Evolutionary conservation across 495 filamentous ascomycete species (phyloP).

Genomic region (Penicillium goetzii): DNA sequence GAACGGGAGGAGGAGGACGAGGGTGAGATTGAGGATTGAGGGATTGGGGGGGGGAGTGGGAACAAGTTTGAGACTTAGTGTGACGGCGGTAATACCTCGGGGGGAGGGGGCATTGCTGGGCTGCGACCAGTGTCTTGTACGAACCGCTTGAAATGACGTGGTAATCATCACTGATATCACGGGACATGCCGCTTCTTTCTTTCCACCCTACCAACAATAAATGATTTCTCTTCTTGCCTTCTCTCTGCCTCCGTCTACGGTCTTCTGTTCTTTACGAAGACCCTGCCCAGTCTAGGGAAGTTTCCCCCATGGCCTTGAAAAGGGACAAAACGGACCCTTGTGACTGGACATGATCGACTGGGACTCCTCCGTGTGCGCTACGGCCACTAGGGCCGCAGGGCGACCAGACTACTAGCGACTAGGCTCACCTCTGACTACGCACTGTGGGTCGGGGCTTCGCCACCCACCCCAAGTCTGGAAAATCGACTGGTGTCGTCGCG

Average conservation of each 20-base stretch:
- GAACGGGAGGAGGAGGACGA: conserved; percentile 2
- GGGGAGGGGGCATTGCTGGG: conserved; percentile 15
- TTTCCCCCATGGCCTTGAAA: conserved; percentile 16
- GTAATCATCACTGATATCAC: conserved; percentile 10
- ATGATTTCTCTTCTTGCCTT: conserved; percentile 1
- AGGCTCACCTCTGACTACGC: conserved; percentile 21
- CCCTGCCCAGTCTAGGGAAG: conserved; percentile 6
- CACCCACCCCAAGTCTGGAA: conserved; percentile 18
- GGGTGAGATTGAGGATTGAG: conserved; percentile 17
- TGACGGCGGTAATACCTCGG: conserved; percentile 34
- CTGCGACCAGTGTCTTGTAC: conserved; percentile 13
- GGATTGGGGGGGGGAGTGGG: conserved; percentile 23
- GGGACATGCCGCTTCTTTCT: not conserved
- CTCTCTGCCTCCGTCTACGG: conserved; percentile 1
- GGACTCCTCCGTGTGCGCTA: conserved; percentile 32
- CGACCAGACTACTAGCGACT: conserved; percentile 29
- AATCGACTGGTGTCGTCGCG: not conserved
- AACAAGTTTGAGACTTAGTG: conserved; percentile 34
- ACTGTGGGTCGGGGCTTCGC: conserved; percentile 30
- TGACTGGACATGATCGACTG: conserved; percentile 23
- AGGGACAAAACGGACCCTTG: conserved; percentile 16
- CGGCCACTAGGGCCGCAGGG: conserved; percentile 29
- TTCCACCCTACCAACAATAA: not conserved
- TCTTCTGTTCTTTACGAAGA: not conserved
- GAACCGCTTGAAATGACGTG: conserved; percentile 21